Evolutionary conservation across 2,329 filamentous ascomycete genomes (phyloP), one percentile per base, ranked within the genome.

Genomic region (Aspergillus calidoustus): DNA sequence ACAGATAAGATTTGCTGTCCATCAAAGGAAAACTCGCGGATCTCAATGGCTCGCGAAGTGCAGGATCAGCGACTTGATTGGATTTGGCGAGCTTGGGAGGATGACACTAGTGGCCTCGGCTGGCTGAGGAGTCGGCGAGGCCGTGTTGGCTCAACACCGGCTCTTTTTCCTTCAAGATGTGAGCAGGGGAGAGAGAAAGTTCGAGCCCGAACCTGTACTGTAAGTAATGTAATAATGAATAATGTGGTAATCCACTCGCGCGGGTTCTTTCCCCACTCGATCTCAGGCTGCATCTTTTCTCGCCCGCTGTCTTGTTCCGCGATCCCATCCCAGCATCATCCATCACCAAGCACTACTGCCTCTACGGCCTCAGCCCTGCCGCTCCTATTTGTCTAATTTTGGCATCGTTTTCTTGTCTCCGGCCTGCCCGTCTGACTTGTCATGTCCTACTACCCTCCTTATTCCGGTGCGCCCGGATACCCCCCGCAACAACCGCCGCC

Each of bases 381-480:
- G 17, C 43, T 55, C 54, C 50, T 56, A 57, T 63, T 61, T 48
- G 48, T 56, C 47, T 63, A 56, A 63, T 48, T 61, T 53, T 61
- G 47, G 51, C 41, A 30, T 57, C 59, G 50, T 31, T 38, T 53
- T 61, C 43, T 57, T 56, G 53, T 43, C 15, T 41, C 15, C 31
- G 31, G 63, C 31, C 63, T 59, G 54, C 54, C 61, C 58, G 46
- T 51, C 59, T 61, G 60, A 53, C 47, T 44, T 52, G 43, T 68
- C 60, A 90, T 89, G 87, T 88, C 87, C 67, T 87, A 86, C 71
- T 89, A 88, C 74, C 86, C 85, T 66, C 82, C 83, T 52, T 87
- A 88, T 71, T 79, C 81, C 73, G 83, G 83, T 58, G 81, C 84
- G 66, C 80, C 82, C 71, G 83, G 83, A 65, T 85, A 85, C 69